phyloP scores from a whole-genome alignment of 2,329 filamentous ascomycete species.

The Hyphodiscus sp. region DNA sequence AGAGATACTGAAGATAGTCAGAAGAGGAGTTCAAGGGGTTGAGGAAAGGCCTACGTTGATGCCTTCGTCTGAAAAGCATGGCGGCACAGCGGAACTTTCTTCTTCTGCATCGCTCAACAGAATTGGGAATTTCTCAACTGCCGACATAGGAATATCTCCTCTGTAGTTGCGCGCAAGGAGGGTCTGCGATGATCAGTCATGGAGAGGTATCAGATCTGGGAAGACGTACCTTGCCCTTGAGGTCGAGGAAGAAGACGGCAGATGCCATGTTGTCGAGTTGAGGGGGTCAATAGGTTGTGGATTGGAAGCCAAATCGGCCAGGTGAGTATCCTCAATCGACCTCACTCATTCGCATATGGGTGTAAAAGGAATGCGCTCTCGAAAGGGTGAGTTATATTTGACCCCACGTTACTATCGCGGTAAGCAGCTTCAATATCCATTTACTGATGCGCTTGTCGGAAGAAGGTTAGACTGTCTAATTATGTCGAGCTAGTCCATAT shows the following conservation, averaged over 20 bases:
- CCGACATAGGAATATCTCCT: constrained; percentile 98
- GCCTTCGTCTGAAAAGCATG: constrained; percentile 96
- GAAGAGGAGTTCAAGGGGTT: constrained; percentile 1
- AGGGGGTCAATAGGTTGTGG: background rate
- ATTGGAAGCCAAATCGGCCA: constrained; percentile 13
- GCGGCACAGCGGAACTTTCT: constrained; percentile 93
- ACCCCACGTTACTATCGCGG: constrained; percentile 22
- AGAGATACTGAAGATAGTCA: constrained; percentile 67
- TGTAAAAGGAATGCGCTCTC: background rate
- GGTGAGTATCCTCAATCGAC: constrained; percentile 5
- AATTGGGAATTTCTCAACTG: constrained; percentile 94
- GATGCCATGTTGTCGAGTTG: constrained; percentile 67
- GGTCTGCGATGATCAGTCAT: constrained; percentile 53
- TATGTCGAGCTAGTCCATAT: background rate
- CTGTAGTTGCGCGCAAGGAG: constrained; percentile 97
- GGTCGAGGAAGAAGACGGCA: constrained; percentile 94
- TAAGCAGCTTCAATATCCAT: constrained; percentile 3
- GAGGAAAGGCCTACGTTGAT: constrained; percentile 67
- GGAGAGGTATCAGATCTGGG: constrained; percentile 1
- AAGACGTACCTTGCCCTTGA: constrained; percentile 90
- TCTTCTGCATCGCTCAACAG: constrained; percentile 97
- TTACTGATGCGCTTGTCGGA: constrained; percentile 12
- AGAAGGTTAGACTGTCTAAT: constrained; percentile 8
- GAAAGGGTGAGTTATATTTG: constrained; percentile 6
- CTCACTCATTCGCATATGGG: constrained; percentile 18